Evolutionary conservation across 306 rosid genomes (phyloP), one percentile per base, ranked within the genome.

Genomic region (Quercus rubra): DNA sequence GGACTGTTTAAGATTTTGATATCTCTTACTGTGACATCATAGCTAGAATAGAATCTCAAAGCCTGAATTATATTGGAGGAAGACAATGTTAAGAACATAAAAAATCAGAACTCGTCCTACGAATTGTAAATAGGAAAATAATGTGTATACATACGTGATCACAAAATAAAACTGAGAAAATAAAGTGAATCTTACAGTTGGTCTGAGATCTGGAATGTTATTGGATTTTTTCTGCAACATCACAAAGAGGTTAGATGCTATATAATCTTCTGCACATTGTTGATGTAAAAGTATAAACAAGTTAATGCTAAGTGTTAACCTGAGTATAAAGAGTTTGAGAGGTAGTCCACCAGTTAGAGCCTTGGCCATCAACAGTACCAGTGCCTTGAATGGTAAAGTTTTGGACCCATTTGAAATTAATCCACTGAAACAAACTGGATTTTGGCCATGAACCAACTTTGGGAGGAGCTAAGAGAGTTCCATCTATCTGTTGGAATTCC

Each of bases 321-420:
- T 89, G 85, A 74, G 74, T 81, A 38, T 77, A 18, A 76, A 80
- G 73, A 55, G 74, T 59, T 68, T 80, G 58, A 51, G 86, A 78
- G 73, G 67, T 54, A 18, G 43, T 64, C 99, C 99, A 95, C 99
- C 98, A 95, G 20, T 85, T 74, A 77, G 74, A 81, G 73, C 99
- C 98, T 84, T 91, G 93, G 76, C 98, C 99, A 84, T 95, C 91
- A 59, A 93, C 82, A 83, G 86, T 83, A 41, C 99, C 99, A 80
- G 88, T 61, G 35, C 99, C 99, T 78, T 82, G 90, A 84, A 95
- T 76, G 64, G 98, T 95, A 84, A 95, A 91, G 51, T 87, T 91
- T 8, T 85, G 90, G 41, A 91, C 61, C 90, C 91, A 90, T 87
- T 95, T 95, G 83, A 95, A 86, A 89, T 91, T 90, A 74, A 95